phyloP scores from a whole-genome alignment of 2,329 filamentous ascomycete genomes.

The Coniosporium tulheliwenetii region DNA sequence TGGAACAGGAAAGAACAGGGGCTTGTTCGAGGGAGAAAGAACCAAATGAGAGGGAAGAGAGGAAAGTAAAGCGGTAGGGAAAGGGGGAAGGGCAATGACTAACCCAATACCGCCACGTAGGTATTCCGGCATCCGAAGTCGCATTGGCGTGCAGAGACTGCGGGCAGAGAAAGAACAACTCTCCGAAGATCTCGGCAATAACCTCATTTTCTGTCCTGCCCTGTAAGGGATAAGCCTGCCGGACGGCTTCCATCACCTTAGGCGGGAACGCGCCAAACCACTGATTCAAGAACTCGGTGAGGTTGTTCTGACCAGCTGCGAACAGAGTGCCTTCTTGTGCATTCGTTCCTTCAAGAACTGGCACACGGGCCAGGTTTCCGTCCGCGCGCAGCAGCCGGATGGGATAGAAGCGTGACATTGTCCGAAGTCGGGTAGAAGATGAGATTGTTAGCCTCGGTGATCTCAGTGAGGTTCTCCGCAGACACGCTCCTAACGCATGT shows the following conservation, averaged over 20 bases:
- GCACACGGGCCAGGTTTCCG: slow-evolving; percentile 6
- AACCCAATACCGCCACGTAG: slow-evolving; percentile 18
- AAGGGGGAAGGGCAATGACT: too few relatives aligned
- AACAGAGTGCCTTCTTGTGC: slow-evolving; percentile 10
- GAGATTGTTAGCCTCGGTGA: slow-evolving; percentile 1
- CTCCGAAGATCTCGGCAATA: slow-evolving; percentile 6
- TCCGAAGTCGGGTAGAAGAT: slow-evolving; percentile 2
- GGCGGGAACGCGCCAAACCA: slow-evolving; percentile 7
- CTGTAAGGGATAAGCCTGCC: slow-evolving; percentile 11
- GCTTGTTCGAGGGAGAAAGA: too few relatives aligned
- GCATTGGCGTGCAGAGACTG: slow-evolving; percentile 11
- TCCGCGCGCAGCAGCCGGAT: not conserved
- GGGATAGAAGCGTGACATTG: slow-evolving; percentile 1
- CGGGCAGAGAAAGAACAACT: slow-evolving; percentile 9
- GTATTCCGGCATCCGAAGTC: slow-evolving; percentile 12
- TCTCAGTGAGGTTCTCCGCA: slow-evolving; percentile 2
- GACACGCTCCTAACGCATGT: slow-evolving; percentile 2
- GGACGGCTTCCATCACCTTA: slow-evolving; percentile 8
- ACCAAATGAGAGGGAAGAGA: too few relatives aligned
- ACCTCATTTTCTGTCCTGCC: slow-evolving; percentile 8
- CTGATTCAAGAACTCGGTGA: slow-evolving; percentile 7
- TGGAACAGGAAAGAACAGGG: too few relatives aligned
- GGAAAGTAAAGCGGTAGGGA: too few relatives aligned
- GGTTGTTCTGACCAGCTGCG: slow-evolving; percentile 5
- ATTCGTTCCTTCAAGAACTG: slow-evolving; percentile 12